phyloP scores from a whole-genome alignment of 768 basidiomycete species.

The Rhodotorula taiwanensis region DNA sequence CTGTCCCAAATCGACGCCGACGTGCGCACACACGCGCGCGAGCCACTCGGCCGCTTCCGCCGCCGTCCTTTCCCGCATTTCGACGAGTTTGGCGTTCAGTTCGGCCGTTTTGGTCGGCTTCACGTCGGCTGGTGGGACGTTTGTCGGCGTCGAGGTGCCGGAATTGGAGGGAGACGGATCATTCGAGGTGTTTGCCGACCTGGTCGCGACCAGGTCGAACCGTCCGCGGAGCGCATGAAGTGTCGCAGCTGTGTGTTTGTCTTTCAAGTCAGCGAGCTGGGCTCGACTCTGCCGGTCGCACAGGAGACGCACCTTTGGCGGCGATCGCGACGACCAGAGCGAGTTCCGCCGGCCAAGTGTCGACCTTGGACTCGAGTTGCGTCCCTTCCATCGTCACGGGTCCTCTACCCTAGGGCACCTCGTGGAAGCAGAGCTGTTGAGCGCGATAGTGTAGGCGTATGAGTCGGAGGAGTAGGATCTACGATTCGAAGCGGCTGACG shows the following conservation, averaged over 20 bases:
- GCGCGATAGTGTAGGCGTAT: too few species aligned
- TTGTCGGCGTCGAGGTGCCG: background rate
- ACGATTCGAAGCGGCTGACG: too few species aligned
- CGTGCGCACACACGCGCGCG: slow-evolving; percentile 15
- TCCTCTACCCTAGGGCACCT: too few species aligned
- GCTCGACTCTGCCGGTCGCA: too few species aligned
- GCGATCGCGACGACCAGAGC: slow-evolving; percentile 24
- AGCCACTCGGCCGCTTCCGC: slow-evolving; percentile 19
- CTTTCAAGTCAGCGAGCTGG: background rate
- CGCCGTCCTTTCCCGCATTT: slow-evolving; percentile 1
- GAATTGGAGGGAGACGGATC: slow-evolving; percentile 1
- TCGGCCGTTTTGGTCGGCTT: background rate
- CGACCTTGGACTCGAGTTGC: slow-evolving; percentile 14
- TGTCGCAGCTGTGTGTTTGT: slow-evolving; percentile 3
- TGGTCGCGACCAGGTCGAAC: slow-evolving; percentile 23
- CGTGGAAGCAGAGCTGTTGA: too few species aligned
- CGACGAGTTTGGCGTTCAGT: slow-evolving; percentile 15
- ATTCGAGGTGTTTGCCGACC: slow-evolving; percentile 2
- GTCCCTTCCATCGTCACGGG: background rate
- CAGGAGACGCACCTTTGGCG: slow-evolving; percentile 12
- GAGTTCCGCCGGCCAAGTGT: slow-evolving; percentile 1
- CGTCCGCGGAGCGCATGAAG: slow-evolving; percentile 19
- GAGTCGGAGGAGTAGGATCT: too few species aligned
- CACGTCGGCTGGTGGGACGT: background rate
- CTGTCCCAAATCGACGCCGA: slow-evolving; percentile 18